Conservation (phyloP, 768 basidiomycete species). For the Tulasnella sp. region DNA sequence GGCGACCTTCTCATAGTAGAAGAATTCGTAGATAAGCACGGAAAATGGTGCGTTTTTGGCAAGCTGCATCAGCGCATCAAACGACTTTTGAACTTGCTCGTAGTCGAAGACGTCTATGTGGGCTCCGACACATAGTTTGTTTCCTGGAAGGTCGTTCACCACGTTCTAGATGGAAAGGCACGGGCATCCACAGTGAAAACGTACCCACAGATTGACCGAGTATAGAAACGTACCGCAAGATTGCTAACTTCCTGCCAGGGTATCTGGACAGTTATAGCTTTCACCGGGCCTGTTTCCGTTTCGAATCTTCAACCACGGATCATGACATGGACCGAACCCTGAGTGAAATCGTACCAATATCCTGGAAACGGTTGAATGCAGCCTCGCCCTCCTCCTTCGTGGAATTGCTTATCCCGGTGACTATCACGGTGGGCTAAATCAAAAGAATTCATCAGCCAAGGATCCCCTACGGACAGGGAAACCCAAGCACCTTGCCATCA, state of each 20-base stretch:
- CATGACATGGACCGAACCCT: neutral
- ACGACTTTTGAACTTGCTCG: neutral
- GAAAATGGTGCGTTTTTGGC: neutral
- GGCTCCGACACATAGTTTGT: conserved; percentile 2
- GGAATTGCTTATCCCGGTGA: neutral
- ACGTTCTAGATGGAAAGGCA: neutral
- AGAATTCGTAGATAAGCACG: neutral
- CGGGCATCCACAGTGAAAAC: neutral
- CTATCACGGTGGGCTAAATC: neutral
- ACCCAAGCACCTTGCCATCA: neutral
- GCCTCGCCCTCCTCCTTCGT: neutral
- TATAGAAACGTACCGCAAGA: neutral
- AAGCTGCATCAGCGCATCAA: neutral
- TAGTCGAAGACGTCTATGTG: neutral
- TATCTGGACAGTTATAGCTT: neutral
- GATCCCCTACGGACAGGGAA: neutral
- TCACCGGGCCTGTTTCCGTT: neutral
- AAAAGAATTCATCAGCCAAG: neutral
- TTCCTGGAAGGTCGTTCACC: neutral
- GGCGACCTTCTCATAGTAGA: neutral
- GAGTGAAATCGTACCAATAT: neutral
- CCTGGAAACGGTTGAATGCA: conserved; percentile 6
- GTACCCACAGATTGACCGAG: neutral
- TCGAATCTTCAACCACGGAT: neutral
- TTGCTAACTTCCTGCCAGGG: neutral